Conservation (phyloP, 1,139 yeast genomes). For the Yamadazyma taylorii region DNA sequence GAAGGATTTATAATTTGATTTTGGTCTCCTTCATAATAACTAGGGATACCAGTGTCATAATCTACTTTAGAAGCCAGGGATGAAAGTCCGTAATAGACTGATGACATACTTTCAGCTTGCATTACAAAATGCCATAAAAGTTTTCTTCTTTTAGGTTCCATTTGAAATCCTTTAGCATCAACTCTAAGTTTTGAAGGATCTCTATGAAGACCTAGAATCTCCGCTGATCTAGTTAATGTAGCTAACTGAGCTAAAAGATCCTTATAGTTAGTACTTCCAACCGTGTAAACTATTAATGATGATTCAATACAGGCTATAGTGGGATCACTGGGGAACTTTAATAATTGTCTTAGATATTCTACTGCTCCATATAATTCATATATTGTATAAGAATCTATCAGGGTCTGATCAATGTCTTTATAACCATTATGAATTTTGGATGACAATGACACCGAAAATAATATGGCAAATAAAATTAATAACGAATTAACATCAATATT, state of each 20-base stretch:
- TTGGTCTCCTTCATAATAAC: background rate
- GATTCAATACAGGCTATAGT: conserved; percentile 2
- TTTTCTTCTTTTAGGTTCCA: background rate
- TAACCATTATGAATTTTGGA: background rate
- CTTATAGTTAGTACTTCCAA: conserved; percentile 1
- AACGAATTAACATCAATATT: background rate
- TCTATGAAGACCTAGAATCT: conserved; percentile 1
- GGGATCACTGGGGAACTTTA: background rate
- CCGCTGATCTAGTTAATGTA: background rate
- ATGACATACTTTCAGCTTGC: background rate
- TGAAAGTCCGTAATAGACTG: background rate
- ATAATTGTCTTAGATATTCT: background rate
- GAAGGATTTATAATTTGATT: background rate
- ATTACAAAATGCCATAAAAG: conserved; percentile 1
- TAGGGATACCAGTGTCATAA: background rate
- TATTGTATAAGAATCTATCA: background rate
- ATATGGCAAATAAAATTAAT: conserved; percentile 1
- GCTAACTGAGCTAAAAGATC: background rate
- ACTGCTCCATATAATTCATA: background rate
- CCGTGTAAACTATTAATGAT: conserved; percentile 1
- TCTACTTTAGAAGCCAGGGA: background rate
- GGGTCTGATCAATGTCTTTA: background rate
- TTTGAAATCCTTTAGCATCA: background rate
- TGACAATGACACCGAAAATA: background rate
- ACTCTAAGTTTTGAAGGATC: background rate